Percentiles rank a stretch among this genome's conserved stretches.
phyloP scores from a whole-genome alignment of 768 basidiomycete species.

The Crassisporium funariophilum region DNA sequence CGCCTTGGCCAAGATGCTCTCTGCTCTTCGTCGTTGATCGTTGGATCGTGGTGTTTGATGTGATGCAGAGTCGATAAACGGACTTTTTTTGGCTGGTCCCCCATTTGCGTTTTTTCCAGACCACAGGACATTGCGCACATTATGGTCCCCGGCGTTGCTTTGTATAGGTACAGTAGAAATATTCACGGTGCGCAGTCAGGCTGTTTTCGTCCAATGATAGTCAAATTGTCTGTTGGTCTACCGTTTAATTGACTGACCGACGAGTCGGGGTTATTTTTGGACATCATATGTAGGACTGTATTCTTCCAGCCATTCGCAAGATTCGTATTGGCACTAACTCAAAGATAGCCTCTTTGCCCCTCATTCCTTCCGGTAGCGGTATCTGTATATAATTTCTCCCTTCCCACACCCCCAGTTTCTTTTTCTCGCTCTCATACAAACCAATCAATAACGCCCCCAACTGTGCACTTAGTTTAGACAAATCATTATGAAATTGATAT shows the following conservation, averaged over 20 bases:
- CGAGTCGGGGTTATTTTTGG: conserved; percentile 10
- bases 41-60: conserved; percentile 5
- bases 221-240: conserved; percentile 15
- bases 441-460: conserved; percentile 15
- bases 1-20: conserved; percentile 90
- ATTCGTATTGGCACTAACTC: conserved; percentile 9
- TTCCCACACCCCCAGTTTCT: conserved; percentile 7
- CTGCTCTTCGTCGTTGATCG: conserved; percentile 67
- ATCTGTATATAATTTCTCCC: conserved; percentile 29
- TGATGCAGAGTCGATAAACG: neutral
- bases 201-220: conserved; percentile 19
- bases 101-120: neutral
- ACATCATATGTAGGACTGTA: conserved; percentile 20
- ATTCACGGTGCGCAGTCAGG: conserved; percentile 31
- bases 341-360: conserved; percentile 23
- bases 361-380: conserved; percentile 22
- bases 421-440: conserved; percentile 11
- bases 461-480: conserved; percentile 19
- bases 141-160: conserved; percentile 38
- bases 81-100: neutral
- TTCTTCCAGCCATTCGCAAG: conserved; percentile 8
- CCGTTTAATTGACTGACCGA: conserved; percentile 14
- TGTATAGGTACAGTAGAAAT: conserved; percentile 59
- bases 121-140: conserved; percentile 27
- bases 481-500: conserved; percentile 14